Evolutionary conservation across 2,329 filamentous ascomycete genomes (phyloP).

Genomic region (Aspergillus calidoustus): DNA sequence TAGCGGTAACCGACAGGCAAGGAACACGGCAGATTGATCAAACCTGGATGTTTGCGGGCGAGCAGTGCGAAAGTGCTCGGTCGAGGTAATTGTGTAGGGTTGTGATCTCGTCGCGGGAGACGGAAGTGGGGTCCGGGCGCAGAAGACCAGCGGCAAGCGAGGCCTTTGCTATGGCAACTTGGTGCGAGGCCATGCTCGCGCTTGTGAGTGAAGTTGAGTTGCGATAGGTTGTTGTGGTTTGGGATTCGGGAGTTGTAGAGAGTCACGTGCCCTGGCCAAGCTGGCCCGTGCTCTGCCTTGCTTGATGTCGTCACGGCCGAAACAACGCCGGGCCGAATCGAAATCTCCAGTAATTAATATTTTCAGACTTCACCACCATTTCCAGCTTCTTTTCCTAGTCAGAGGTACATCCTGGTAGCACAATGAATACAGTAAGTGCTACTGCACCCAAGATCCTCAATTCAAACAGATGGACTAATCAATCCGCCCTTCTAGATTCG

Average conservation of each 20-base stretch:
- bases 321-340: background rate
- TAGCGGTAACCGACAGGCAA: constrained; percentile 28
- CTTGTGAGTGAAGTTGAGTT: background rate
- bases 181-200: constrained; percentile 65
- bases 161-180: constrained; percentile 77
- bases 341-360: background rate
- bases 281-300: background rate
- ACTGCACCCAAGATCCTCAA: background rate
- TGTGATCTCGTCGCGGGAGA: constrained; percentile 71
- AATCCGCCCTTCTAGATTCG: constrained; percentile 49
- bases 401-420: constrained; percentile 17
- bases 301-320: background rate
- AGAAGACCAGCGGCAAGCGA: constrained; percentile 76
- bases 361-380: constrained; percentile 15
- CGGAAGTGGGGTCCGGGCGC: constrained; percentile 72
- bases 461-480: constrained; percentile 16
- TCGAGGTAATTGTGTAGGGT: constrained; percentile 70
- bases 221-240: background rate
- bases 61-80: constrained; percentile 71
- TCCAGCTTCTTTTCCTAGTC: background rate
- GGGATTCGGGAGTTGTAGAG: background rate
- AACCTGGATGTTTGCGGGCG: constrained; percentile 85
- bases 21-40: constrained; percentile 52
- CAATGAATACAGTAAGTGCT: constrained; percentile 59
- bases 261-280: background rate